phyloP scores from a whole-genome alignment of 257 asterid genomes.

The Nicotiana sylvestris region DNA sequence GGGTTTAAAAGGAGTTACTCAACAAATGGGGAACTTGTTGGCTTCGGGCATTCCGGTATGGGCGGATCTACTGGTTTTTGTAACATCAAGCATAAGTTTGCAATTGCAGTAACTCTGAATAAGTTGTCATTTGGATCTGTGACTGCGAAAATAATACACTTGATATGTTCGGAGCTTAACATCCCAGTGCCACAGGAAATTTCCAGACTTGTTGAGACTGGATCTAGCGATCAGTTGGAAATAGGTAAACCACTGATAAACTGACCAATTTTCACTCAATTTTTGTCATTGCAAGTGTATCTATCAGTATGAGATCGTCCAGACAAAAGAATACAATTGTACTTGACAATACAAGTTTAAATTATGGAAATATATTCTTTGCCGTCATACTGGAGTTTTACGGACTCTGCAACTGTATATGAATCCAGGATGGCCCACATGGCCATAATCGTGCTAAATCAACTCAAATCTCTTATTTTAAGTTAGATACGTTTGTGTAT shows the following conservation, averaged over 20 bases:
- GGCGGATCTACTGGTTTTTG: slow-evolving; percentile 94
- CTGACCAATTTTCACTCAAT: slow-evolving; percentile 20
- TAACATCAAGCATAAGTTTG: slow-evolving; percentile 60
- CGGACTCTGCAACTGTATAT: background rate
- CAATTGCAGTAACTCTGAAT: slow-evolving; percentile 74
- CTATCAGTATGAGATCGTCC: background rate
- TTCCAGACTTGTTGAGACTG: slow-evolving; percentile 48
- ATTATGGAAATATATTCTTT: background rate
- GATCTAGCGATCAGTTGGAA: slow-evolving; percentile 31
- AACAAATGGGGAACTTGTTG: slow-evolving; percentile 53
- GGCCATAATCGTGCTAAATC: background rate
- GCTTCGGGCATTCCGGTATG: slow-evolving; percentile 92
- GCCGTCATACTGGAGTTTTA: background rate
- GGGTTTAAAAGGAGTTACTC: slow-evolving; percentile 77
- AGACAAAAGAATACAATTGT: background rate
- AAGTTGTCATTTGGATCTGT: slow-evolving; percentile 80
- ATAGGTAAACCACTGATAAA: slow-evolving; percentile 58
- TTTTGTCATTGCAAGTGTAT: background rate
- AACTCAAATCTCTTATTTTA: background rate
- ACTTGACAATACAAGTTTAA: background rate
- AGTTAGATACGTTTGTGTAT: background rate
- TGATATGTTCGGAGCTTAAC: slow-evolving; percentile 79
- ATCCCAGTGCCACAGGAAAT: slow-evolving; percentile 75
- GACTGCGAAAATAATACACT: slow-evolving; percentile 68
- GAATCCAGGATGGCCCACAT: background rate